Evolutionary conservation across 2,329 filamentous ascomycete genomes (phyloP), one percentile per base, ranked within the genome.

Genomic region (Pseudogymnoascus sp.): DNA sequence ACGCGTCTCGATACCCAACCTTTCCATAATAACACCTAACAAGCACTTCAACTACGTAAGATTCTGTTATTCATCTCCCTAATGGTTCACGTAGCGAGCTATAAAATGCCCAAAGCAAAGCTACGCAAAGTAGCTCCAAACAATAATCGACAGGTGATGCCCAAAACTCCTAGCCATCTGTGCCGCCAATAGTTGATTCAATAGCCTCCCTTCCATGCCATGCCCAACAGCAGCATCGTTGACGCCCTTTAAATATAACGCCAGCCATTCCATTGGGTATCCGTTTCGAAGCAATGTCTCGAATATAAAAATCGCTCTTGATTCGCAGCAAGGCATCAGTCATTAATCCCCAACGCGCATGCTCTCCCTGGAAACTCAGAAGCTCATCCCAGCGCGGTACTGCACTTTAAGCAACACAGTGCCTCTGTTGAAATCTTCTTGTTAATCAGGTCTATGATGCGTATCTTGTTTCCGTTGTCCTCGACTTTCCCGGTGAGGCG

Each of bases 361-460:
- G 10, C 19, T 53, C 46, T 10, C n/a, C 24, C 14, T 12, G 1
- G 26, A 50, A 31, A 11, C 14, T 16, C 46, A 8, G 22, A 33
- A 33, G 26, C 28, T 67, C 62, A 71, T 61, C 67, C 62, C 6
- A 72, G 63, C 7, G 67, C 62, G 5, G 66, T 66, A 1, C 62
- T 66, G 40, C 71, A 73, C 41, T 69, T 67, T 14, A 69, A 69
- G 61, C 71, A 73, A 7, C 46, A 16, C 37, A 72, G 66, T 2
- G 38, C 33, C 35, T 72, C 67, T 10, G 63, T 46, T 65, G 65
- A 69, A 2, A 63, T 66, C 50, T 62, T 65, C 38, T 40, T 43
- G 11, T 60, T 64, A 60, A 5, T 38, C 62, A 28, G 59, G 56
- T 63, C 69, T 62, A 10, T 69, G 11, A 66, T 73, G 67, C 6